Evolutionary conservation across 2,329 filamentous ascomycete genomes (phyloP), one percentile per base, ranked within the genome.

Genomic region (Aspergillus ochraceus): DNA sequence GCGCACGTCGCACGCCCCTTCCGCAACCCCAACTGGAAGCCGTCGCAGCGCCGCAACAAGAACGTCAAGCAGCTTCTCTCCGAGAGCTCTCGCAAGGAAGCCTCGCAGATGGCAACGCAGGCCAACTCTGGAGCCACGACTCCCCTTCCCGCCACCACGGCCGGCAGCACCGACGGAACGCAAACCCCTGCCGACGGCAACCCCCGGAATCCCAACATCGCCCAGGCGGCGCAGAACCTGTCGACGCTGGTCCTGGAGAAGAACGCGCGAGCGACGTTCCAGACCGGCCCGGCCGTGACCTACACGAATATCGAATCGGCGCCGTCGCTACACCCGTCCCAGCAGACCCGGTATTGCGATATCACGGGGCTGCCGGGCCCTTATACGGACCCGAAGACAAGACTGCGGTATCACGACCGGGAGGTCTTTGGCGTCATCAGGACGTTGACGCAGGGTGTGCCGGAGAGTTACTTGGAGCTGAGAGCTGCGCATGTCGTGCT

Each of bases 251-350:
- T 97, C 2, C 80, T 97, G 53, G 92, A 97, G 77, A 95, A 91
- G 83, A 94, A 87, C 66, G 81, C 76, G 70, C 72, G 74, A 20
- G 71, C 76, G 11, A 74, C 69, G 46, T 70, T 76, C n/a, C 74
- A 78, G 1, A 79, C 81, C 6, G 89, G 88, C 0, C 91, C 90
- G 0, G 86, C 84, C 32, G 90, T 90, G 32, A 97, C 95, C 1
- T 99, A 98, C 76, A 97, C 92, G 6, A 98, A 97, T 73, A 96
- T 99, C 64, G 95, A 98, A 76, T 92, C 91, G 52, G 94, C 95
- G 3, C 95, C 95, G 45, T 95, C 90, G 60, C 81, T 98, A 69
- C 85, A 86, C 70, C 84, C 86, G 6, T 89, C 89, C 54, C 90
- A 92, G 66, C 86, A 91, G 72, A 92, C 89, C 77, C 90, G 90